These are phyloP conservation scores for Moringa oleifera DNA, from an alignment of 345 rosid species.

Conservation along the genomic window DNA sequence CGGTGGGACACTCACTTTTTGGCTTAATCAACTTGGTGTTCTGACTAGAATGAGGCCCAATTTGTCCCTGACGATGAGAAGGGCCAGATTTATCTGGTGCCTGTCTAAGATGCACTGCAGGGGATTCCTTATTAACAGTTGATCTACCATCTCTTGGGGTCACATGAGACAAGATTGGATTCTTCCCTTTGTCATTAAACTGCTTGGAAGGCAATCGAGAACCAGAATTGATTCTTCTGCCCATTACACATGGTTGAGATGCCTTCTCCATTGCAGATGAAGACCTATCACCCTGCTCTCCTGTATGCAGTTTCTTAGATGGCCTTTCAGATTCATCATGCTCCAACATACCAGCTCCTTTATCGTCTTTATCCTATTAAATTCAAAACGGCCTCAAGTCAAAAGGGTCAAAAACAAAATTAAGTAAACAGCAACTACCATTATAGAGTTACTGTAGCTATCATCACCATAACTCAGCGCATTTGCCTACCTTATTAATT, in stretches of 20 bases:
- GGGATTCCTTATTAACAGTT: not conserved
- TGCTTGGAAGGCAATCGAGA: not conserved
- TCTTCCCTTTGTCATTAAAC: slow-evolving; percentile 11
- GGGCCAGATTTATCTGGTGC: not conserved
- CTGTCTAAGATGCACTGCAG: not conserved
- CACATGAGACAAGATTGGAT: not conserved
- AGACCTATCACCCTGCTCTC: slow-evolving; percentile 18
- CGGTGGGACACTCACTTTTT: not conserved
- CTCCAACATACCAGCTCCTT: slow-evolving; percentile 2
- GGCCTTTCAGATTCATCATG: slow-evolving; percentile 19
- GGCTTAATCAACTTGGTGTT: not conserved
- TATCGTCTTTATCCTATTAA: slow-evolving; percentile 15
- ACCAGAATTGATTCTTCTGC: not conserved
- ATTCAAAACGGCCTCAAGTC: not conserved
- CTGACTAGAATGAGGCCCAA: not conserved
- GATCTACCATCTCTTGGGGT: not conserved
- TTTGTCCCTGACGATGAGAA: not conserved
- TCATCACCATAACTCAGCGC: no score
- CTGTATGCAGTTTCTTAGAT: slow-evolving; percentile 20
- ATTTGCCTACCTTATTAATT: no score
- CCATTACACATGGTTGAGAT: slow-evolving; percentile 5
- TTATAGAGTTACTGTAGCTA: no score
- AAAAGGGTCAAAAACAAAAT: not conserved
- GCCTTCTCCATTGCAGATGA: slow-evolving; percentile 18
- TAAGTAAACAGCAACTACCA: no score